Base-by-base conservation (phyloP, 345 rosid genomes). In the Eutrema yunnanense region DNA sequence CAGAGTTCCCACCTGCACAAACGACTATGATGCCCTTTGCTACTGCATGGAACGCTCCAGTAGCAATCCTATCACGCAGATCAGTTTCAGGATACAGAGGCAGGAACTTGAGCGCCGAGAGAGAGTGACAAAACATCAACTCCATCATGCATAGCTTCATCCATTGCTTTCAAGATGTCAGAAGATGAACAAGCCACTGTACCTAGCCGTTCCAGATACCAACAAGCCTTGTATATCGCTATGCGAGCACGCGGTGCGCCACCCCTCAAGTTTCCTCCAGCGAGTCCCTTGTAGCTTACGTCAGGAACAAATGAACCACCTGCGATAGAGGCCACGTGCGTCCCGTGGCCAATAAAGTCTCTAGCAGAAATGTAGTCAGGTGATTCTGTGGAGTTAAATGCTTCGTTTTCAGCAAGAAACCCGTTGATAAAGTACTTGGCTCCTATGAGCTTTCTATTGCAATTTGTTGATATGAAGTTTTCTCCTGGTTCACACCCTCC, bases 381-480 rank as follows among this genome's bases (percentile, higher is more conserved):
- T 8, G 60, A 49, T 61, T 63, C 69, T 1, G 72, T 69, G 2
- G 87, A 48, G 62, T 86, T 81, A 63, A 79, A 82, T 65, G 71
- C 72, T 53, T 58, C 36, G 66, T 79, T 79, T 9, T 79, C 71
- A 0, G 86, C 81, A 22, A 81, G 81, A 53, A 82, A 76, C 3
- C 90, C 88, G 2, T 78, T 62, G 36, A 75, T 82, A 47, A 84
- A 84, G 58, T 61, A 84, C 57, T 79, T 77, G 6, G 90, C 87
- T 71, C 90, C 90, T 55, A 86, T 79, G 29, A 86, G 80, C 73
- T 86, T 86, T 55, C 75, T 76, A 55, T 86, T 86, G 32, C 86
- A 80, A 9, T 80, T 49, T 0, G 56, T 47, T 32, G 67, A 10
- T 0, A 0, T 57, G 37, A 65, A 73, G 1, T 7, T 55, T 46